Conservation (phyloP, 306 rosid species). For the Vicia villosa region DNA sequence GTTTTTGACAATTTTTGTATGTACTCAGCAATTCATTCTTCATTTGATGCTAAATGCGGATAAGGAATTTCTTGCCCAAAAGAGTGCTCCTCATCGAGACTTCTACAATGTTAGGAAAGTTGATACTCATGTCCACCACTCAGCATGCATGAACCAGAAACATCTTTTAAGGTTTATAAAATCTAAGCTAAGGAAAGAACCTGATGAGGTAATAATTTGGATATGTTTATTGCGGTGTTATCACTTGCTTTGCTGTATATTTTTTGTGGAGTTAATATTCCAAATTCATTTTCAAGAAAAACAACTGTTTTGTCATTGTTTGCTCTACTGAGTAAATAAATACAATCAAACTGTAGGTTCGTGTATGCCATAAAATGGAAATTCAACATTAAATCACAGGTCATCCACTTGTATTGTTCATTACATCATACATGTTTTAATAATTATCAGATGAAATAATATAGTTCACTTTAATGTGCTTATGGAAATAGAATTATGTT, state of each 20-base stretch:
- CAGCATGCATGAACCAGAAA: slow-evolving; percentile 99
- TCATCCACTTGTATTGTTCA: slow-evolving; percentile 5
- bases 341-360: slow-evolving; percentile 4
- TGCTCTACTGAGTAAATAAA: slow-evolving; percentile 16
- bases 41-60: slow-evolving; percentile 99
- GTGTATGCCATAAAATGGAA: not conserved
- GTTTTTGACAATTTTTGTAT: slow-evolving; percentile 38
- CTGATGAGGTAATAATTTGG: slow-evolving; percentile 81
- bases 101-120: slow-evolving; percentile 98
- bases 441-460: no score
- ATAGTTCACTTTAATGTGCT: no score
- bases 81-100: slow-evolving; percentile 87
- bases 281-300: slow-evolving; percentile 11
- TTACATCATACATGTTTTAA: not conserved
- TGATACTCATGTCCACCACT: slow-evolving; percentile 98
- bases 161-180: slow-evolving; percentile 96
- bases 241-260: slow-evolving; percentile 3
- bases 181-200: slow-evolving; percentile 99
- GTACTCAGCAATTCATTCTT: slow-evolving; percentile 92
- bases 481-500: no score
- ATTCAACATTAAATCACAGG: slow-evolving; percentile 7
- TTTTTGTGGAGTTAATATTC: not conserved
- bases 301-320: not conserved
- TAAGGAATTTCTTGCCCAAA: slow-evolving; percentile 93
- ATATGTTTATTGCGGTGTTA: slow-evolving; percentile 7